Conservation (phyloP, 208 protist genomes). For the Acanthamoeba sp. region DNA sequence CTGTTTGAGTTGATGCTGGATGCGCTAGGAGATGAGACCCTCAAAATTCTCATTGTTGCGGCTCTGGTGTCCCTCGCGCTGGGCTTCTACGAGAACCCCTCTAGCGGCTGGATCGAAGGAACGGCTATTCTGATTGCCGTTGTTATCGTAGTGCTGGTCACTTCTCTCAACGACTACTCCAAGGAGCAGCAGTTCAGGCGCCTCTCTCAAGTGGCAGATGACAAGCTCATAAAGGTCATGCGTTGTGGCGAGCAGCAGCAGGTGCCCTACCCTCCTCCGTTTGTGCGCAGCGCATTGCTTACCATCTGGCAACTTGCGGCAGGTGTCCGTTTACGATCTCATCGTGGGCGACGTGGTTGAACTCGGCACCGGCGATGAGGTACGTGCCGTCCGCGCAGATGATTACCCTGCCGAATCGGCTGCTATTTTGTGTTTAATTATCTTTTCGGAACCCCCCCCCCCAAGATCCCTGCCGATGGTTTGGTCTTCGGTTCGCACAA, state of each 20-base stretch:
- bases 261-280: not conserved
- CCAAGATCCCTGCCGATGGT: conserved; percentile 91
- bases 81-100: conserved; percentile 85
- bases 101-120: conserved; percentile 94
- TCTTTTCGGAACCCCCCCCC: not conserved
- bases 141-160: conserved; percentile 90
- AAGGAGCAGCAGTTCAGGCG: conserved; percentile 63
- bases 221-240: conserved; percentile 64
- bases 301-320: not conserved
- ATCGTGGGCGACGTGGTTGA: conserved; percentile 93
- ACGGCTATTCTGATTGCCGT: conserved; percentile 95
- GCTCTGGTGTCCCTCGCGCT: conserved; percentile 94
- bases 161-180: conserved; percentile 79
- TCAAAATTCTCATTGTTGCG: conserved; percentile 95
- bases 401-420: not conserved
- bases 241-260: conserved; percentile 38
- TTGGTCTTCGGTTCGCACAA: conserved; percentile 90
- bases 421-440: not conserved
- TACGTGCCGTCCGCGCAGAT: conserved; percentile 71
- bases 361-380: conserved; percentile 84
- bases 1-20: conserved; percentile 93
- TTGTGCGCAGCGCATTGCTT: not conserved
- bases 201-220: not conserved
- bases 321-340: conserved; percentile 86
- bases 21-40: conserved; percentile 93